A percentile compares a stretch with the other conserved stretches of the same genome.
Conservation (phyloP, 179 eudicot genomes). For the Vitellaria paradoxa region DNA sequence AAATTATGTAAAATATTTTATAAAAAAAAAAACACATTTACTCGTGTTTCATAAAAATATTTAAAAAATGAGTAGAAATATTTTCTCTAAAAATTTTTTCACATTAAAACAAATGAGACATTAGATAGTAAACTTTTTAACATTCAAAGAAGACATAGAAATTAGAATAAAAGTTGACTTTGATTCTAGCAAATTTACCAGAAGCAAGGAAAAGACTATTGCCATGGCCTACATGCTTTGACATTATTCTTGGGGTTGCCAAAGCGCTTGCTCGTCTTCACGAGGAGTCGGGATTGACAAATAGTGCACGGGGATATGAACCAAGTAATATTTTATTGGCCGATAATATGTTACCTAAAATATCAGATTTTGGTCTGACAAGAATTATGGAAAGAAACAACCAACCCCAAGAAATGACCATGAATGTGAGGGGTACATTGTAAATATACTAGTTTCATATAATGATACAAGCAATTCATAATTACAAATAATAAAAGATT, state of each 20-base stretch:
- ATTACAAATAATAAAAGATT: neutral
- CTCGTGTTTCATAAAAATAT: too few species aligned
- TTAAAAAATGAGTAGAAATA: too few species aligned
- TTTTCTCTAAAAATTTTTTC: too few species aligned
- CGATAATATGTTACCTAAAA: slow-evolving; percentile 15
- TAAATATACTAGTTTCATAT: neutral
- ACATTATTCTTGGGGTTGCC: slow-evolving; percentile 13
- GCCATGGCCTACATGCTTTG: slow-evolving; percentile 13
- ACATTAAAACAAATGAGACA: too few species aligned
- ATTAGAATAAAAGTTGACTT: neutral
- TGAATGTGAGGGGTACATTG: slow-evolving; percentile 15
- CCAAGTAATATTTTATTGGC: slow-evolving; percentile 16
- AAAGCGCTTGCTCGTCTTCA: slow-evolving; percentile 13
- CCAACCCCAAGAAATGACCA: neutral
- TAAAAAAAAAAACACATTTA: too few species aligned
- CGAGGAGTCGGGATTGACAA: slow-evolving; percentile 6
- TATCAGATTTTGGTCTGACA: slow-evolving; percentile 16
- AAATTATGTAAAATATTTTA: too few species aligned
- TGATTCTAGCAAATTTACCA: neutral
- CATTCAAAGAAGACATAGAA: too few species aligned
- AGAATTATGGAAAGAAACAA: slow-evolving; percentile 3
- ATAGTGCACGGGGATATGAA: slow-evolving; percentile 17
- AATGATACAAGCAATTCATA: neutral
- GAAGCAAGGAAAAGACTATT: slow-evolving; percentile 6
- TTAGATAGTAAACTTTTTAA: too few species aligned